Base-by-base conservation (phyloP, 2,329 filamentous ascomycete species). In the Colletotrichum musae region DNA sequence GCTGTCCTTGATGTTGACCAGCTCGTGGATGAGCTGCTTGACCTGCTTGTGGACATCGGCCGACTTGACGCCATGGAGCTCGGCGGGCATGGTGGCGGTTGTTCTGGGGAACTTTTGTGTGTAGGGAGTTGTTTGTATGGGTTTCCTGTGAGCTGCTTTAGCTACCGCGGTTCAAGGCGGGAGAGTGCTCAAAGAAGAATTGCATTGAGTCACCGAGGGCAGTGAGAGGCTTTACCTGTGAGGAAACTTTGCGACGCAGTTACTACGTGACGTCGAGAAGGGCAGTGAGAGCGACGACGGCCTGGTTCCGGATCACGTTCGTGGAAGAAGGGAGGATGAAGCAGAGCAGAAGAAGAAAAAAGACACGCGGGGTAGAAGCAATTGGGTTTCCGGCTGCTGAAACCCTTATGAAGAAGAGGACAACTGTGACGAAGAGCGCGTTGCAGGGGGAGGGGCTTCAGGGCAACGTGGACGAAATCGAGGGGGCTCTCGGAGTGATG, bases 1-100 rank as follows among this genome's bases (percentile, higher is more conserved):
- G 47, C 85, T 87, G 81, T 95, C 93, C 75, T 89, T 89, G 80
- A 95, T 94, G 79, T 93, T 93, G 77, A 95, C 86, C 50, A 95
- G 85, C 75, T 93, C 93, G 76, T 91, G 81, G 74, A 93, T 94
- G 68, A 95, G 84, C 18, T 89, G 84, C 47, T 88, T 83, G 76
- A 95, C 90, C 68, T 88, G 85, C 72, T 78, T 78, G 75, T 88
- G 85, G 69, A 88, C 78, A 64, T 86, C 81, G 70, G 77, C 77
- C 21, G 84, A 78, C 70, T 82, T 81, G 77, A 88, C 78, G 58
- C 84, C 84, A 71, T 86, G 77, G 53, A 84, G 70, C 73, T 83
- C 77, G 68, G 78, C 70, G 16, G 82, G 82, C 82, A 85, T 84
- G 52, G 18, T 69, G 67, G 41, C 66, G 24, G 54, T 24, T 28